phyloP scores from a whole-genome alignment of 2,329 filamentous ascomycete species.

The Monosporascus cannonballus region DNA sequence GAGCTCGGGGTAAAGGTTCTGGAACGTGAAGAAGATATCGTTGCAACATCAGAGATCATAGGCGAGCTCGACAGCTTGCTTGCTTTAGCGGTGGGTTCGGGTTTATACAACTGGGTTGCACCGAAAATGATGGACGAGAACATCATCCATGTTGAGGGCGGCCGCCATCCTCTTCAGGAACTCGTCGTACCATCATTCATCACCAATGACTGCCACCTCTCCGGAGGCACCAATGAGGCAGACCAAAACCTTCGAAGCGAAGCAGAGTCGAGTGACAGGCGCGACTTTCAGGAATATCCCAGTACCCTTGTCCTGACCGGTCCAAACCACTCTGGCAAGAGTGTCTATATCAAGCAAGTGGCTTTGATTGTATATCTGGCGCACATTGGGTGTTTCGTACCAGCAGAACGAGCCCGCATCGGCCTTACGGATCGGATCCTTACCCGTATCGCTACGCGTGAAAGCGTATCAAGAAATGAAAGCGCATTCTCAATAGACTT shows the following conservation, averaged over 20 bases:
- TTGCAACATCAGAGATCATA: conserved; percentile 68
- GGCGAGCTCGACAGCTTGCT: conserved; percentile 84
- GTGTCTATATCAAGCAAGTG: conserved; percentile 88
- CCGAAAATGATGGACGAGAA: conserved; percentile 68
- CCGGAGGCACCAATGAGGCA: conserved; percentile 46
- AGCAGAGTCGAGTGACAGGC: conserved; percentile 3
- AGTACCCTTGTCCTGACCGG: conserved; percentile 80
- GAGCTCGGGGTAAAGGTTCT: conserved; percentile 66
- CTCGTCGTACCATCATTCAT: conserved; percentile 75
- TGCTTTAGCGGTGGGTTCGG: conserved; percentile 72
- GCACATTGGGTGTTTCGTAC: conserved; percentile 88
- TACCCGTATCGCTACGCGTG: conserved; percentile 73
- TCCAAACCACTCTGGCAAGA: conserved; percentile 95
- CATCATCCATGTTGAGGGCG: conserved; percentile 66
- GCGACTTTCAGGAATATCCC: conserved; percentile 30
- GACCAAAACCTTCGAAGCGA: conserved; percentile 8
- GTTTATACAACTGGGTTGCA: conserved; percentile 62
- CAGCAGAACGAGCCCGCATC: conserved; percentile 68
- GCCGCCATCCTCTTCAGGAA: conserved; percentile 83
- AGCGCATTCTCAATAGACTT: conserved; percentile 72
- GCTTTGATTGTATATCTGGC: conserved; percentile 88
- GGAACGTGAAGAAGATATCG: conserved; percentile 59
- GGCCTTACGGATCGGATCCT: conserved; percentile 91
- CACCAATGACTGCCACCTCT: conserved; percentile 69
- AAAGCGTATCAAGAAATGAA: conserved; percentile 52